Base-by-base conservation (phyloP, 345 rosid species). In the Citrus glauca region DNA sequence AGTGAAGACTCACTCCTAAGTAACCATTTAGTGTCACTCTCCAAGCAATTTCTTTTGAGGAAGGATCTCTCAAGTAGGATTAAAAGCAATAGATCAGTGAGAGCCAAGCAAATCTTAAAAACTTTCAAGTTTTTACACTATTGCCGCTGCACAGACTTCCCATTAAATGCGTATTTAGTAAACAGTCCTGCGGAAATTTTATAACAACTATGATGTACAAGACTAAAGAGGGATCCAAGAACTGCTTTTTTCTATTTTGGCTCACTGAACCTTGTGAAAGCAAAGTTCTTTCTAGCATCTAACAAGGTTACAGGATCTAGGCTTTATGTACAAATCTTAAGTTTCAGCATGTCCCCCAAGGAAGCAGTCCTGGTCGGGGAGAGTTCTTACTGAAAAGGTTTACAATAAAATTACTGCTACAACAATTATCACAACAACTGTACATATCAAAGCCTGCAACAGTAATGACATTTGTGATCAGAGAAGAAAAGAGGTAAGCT, bases 381-480 rank as follows among this genome's bases (percentile, higher is more conserved):
- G 65, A 69, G 22, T 9, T 40, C 64, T 76, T 65, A 73, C 20
- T 59, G 76, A n/a, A 79, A 55, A 22, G 78, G 69, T 59, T 74
- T 79, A 90, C 80, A 90, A 82, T 67, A 91, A 69, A 27, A 90
- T 74, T 57, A 91, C 85, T 19, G 70, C 83, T 59, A 87, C 70
- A 2, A 79, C 70, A 71, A 94, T 90, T 78, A 85, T 81, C 69
- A 81, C 85, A 59, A 85, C 94, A 56, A 92, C 72, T 40, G 94
- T 87, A 82, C 89, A 92, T 73, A 90, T 69, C 82, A 88, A 75
- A 79, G 99, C 97, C 99, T 96, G 93, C 93, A 85, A 55, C 69
- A 76, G n/a, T 63, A 66, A 66, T 40, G 45, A 25, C 5, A 73
- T 48, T 9, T 16, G 17, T 16, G 27, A 77, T 63, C 28, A 50